phyloP scores from a whole-genome alignment of 495 filamentous ascomycete genomes.

The Podospora didyma region DNA sequence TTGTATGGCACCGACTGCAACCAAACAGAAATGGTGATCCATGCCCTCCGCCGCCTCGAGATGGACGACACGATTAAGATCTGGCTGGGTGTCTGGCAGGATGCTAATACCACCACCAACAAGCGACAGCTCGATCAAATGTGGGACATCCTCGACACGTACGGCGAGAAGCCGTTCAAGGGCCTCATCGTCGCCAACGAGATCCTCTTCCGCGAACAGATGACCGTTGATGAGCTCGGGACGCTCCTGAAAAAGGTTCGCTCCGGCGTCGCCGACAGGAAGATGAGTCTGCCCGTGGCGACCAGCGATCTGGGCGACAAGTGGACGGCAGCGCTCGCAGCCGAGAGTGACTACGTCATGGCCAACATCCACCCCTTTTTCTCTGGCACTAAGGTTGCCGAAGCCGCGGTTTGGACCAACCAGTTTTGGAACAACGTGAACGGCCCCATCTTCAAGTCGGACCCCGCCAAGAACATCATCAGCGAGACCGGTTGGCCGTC shows the following conservation, averaged over 20 bases:
- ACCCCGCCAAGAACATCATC: conserved; percentile 67
- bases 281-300: conserved; percentile 70
- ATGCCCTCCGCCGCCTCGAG: conserved; percentile 70
- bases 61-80: conserved; percentile 74
- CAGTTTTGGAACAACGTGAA: conserved; percentile 74
- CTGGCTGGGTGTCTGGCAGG: conserved; percentile 95
- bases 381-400: conserved; percentile 63
- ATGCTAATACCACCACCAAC: conserved; percentile 79
- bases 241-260: conserved; percentile 63
- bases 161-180: conserved; percentile 64
- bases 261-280: conserved; percentile 60
- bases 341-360: conserved; percentile 81
- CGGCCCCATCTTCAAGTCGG: conserved; percentile 49
- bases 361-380: conserved; percentile 98
- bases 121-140: conserved; percentile 74
- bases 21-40: conserved; percentile 90
- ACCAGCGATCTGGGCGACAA: conserved; percentile 88
- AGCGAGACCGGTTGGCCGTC: conserved; percentile 92
- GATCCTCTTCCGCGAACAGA: conserved; percentile 76
- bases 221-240: conserved; percentile 63
- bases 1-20: conserved; percentile 98
- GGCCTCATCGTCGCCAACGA: conserved; percentile 94
- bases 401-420: conserved; percentile 79
- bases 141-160: conserved; percentile 70
- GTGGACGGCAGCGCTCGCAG: conserved; percentile 68